Evolutionary conservation across 2,329 filamentous ascomycete species (phyloP), one percentile per base, ranked within the genome.

Genomic region (Beauveria brongniartii): DNA sequence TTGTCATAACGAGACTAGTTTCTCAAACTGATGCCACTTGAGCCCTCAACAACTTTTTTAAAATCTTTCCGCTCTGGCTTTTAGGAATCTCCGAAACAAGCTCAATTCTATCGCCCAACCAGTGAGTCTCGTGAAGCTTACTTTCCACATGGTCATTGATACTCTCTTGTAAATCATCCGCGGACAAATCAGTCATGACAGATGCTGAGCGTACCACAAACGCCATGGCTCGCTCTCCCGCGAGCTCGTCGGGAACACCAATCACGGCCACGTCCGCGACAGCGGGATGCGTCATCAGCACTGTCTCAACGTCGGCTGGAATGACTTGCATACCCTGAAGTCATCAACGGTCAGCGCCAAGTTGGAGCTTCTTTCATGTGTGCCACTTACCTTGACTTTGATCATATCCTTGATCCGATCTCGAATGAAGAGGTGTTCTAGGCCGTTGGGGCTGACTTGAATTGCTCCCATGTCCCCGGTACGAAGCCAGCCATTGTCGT

Each of bases 361-460:
- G 8, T 20, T 16, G 8, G 5, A 1, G 1, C 20, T 7, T 16
- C 14, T 7, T 16, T 46, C 18, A 47, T 8, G 20, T 28, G 24
- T 60, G 48, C 24, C 20, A 61, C 58, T 54, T 8, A 61, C 58
- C 50, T 61, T 61, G 40, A 61, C 58, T n/a, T 61, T 61, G 16
- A 61, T 61, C 58, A 61, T 61, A 40, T 61, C 58, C 47, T 48
- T 50, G 43, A 61, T 61, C 5, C 58, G 58, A 43, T 61, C 58
- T 20, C 53, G 47, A 20, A 61, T 44, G n/a, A 61, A 61, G 10
- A 61, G 50, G 55, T 61, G 58, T 24, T 61, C 20, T 5, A 54
- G 50, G 16, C 58, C 58, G 44, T 37, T 61, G 20, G 48, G 58
- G 14, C 47, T 41, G 30, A 30, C 14, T 26, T 48, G 58, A 30